Conservation (phyloP, 2,329 filamentous ascomycete species). For the Cordyceps fumosorosea region DNA sequence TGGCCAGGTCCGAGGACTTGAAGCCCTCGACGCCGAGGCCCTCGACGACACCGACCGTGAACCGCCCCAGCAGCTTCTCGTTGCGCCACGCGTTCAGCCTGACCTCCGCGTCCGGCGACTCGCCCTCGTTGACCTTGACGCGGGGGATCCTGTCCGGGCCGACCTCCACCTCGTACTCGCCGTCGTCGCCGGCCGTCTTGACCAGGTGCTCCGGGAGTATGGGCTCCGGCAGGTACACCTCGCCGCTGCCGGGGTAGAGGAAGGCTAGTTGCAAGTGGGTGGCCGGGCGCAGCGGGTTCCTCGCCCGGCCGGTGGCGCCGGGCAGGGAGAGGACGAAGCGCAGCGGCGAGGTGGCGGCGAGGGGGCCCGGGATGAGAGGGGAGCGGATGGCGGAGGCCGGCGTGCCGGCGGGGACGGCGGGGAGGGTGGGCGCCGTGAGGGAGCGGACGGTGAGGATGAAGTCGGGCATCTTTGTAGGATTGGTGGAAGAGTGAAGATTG, state of each 20-base stretch:
- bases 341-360: not conserved
- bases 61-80: not conserved
- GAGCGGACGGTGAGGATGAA: not conserved
- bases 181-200: not conserved
- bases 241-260: not conserved
- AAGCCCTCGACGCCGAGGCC: not conserved
- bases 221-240: not conserved
- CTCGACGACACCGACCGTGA: not conserved
- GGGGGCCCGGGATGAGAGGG: not conserved
- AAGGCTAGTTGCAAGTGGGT: not conserved
- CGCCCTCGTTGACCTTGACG: slow-evolving; percentile 4
- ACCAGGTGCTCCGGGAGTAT: not conserved
- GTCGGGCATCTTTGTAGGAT: not conserved
- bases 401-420: not conserved
- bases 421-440: not conserved
- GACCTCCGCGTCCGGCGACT: not conserved
- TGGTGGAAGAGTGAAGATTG: not conserved
- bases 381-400: not conserved
- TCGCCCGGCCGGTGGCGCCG: not conserved
- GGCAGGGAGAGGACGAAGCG: not conserved
- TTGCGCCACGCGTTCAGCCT: not conserved
- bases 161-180: not conserved
- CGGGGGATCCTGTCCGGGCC: not conserved
- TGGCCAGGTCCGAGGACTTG: not conserved
- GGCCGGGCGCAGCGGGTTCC: not conserved